Percentiles rank a stretch among this genome's conserved stretches.
Evolutionary conservation across 192 early-diverging fungal genomes (phyloP).

Genomic region (Coemansia sp.): DNA sequence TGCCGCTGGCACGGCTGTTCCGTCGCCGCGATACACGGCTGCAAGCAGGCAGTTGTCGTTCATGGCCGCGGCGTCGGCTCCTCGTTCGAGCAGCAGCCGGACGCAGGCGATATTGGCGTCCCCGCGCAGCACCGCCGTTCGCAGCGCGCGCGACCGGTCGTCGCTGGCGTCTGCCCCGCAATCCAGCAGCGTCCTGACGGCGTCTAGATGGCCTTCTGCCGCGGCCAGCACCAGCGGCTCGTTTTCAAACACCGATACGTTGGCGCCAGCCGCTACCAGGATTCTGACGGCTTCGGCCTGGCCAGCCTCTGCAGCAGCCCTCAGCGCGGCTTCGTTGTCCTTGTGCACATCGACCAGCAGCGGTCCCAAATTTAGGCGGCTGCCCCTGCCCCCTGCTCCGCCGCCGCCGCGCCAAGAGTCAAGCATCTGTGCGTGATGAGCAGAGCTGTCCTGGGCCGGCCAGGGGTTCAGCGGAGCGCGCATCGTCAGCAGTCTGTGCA

Average conservation of each 20-base stretch:
- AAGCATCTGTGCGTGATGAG: conserved; percentile 1
- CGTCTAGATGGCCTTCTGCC: conserved; percentile 14
- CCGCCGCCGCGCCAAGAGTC: conserved; percentile 35
- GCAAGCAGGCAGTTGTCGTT: conserved; percentile 44
- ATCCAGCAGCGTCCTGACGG: conserved; percentile 19
- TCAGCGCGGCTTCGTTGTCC: conserved; percentile 36
- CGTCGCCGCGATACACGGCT: conserved; percentile 47
- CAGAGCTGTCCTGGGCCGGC: not conserved
- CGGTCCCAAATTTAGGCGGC: not conserved
- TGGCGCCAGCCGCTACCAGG: conserved; percentile 31
- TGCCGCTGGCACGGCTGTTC: conserved; percentile 7
- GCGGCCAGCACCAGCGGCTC: conserved; percentile 43
- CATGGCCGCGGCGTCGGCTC: conserved; percentile 28
- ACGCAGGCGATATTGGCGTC: conserved; percentile 27
- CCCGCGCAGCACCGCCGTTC: conserved; percentile 39
- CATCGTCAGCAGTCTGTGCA: conserved; percentile 29
- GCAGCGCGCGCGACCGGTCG: conserved; percentile 35
- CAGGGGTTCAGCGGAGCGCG: not conserved
- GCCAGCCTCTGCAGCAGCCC: conserved; percentile 31
- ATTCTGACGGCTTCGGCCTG: conserved; percentile 16
- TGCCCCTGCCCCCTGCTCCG: not conserved
- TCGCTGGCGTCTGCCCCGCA: conserved; percentile 26
- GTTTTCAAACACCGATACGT: conserved; percentile 14
- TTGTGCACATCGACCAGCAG: conserved; percentile 28
- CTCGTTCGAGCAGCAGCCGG: conserved; percentile 20